Evolutionary conservation across 2,329 filamentous ascomycete species (phyloP), one percentile per base, ranked within the genome.

Genomic region (Pseudopithomyces maydicus): DNA sequence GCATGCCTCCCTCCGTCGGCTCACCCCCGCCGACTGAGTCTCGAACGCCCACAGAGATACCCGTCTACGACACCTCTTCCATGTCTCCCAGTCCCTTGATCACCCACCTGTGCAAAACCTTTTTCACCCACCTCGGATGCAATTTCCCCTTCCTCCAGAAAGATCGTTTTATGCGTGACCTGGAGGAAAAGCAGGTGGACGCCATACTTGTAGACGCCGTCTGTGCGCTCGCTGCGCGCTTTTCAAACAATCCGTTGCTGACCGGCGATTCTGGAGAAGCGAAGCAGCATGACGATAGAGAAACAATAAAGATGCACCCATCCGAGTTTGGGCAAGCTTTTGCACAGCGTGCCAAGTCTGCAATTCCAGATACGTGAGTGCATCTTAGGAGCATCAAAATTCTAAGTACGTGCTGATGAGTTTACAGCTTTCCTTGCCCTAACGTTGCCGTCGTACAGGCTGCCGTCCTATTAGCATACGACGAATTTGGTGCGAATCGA

Each of bases 201-300:
- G 85, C 91, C 0, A 95, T 96, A 60, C 80, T 97, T 1, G 91
- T 96, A 2, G 91, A 96, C 74, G 89, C 91, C 5, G 88, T 96
- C 14, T 96, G 92, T 70, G 89, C 91, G 3, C 77, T 96, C 45
- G 88, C 91, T 29, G 91, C 92, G 6, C 84, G 92, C 8, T 96
- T 96, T 74, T 95, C 90, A 0, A 81, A 78, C 2, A 82, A 86
- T 64, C 79, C 83, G 8, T 68, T 85, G 45, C 68, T 87, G 55
- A 80, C 76, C 15, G 76, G 79, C 36, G 78, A 72, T 83, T 82
- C 23, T 70, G 86, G 52, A 80, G 81, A 75, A 78, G 7, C 79
- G 81, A 66, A 68, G 38, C 5, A 8, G 26, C 4, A 29, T 5
- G 68, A 70, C 2, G 61, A 65, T 3, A 54, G 41, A 4, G 65